Evolutionary conservation across 441 rosid genomes (phyloP).

Genomic region (Gossypium aridum): DNA sequence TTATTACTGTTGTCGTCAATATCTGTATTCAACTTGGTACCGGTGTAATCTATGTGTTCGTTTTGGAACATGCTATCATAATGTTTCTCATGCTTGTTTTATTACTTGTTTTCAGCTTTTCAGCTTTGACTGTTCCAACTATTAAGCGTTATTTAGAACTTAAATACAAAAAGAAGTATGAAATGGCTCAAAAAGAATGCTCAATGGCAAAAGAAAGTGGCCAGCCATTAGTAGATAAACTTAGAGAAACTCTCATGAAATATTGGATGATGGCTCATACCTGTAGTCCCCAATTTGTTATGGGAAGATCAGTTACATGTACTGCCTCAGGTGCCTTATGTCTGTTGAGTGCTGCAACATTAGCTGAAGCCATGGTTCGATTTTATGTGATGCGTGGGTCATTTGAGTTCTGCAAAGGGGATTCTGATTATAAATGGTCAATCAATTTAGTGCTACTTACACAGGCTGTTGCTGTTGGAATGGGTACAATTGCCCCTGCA

Average conservation of each 20-base stretch:
- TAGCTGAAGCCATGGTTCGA: constrained; percentile 46
- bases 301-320: constrained; percentile 64
- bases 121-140: constrained; percentile 49
- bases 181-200: constrained; percentile 45
- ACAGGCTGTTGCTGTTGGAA: constrained; percentile 53
- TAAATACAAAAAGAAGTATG: constrained; percentile 55
- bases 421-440: constrained; percentile 85
- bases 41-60: constrained; percentile 60
- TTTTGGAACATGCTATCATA: constrained; percentile 56
- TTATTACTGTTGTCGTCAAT: constrained; percentile 58
- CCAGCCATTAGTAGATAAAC: constrained; percentile 21
- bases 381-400: constrained; percentile 49
- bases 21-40: constrained; percentile 74
- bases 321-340: constrained; percentile 62
- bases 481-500: constrained; percentile 72
- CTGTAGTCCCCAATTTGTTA: constrained; percentile 75
- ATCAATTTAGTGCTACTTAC: constrained; percentile 39
- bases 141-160: constrained; percentile 46
- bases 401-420: constrained; percentile 58
- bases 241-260: constrained; percentile 50
- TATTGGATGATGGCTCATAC: constrained; percentile 94
- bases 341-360: constrained; percentile 29
- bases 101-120: constrained; percentile 48
- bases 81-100: constrained; percentile 55
- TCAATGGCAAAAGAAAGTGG: constrained; percentile 13